phyloP scores from a whole-genome alignment of 2,329 filamentous ascomycete species.

The Didymellaceae sp. region DNA sequence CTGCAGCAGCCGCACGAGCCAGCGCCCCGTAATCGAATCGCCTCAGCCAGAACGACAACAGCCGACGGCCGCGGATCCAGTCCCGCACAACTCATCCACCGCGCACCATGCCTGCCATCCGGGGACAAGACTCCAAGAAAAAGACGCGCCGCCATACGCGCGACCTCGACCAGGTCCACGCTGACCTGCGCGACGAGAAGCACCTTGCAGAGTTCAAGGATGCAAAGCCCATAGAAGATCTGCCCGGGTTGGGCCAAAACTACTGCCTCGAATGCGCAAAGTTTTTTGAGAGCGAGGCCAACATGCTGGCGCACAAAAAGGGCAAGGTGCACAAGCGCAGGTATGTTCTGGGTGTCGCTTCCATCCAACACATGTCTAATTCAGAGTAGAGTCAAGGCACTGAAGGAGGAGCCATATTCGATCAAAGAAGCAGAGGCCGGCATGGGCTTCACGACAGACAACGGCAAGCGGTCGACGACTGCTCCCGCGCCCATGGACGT shows the following conservation, averaged over 20 bases:
- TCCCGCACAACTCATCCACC: constrained; percentile 17
- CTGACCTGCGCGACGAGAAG: constrained; percentile 77
- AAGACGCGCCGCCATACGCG: constrained; percentile 63
- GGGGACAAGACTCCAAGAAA: constrained; percentile 57
- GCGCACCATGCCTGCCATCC: constrained; percentile 57
- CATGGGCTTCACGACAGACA: constrained; percentile 73
- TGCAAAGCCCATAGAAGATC: constrained; percentile 80
- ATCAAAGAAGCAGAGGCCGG: constrained; percentile 87
- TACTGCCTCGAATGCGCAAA: constrained; percentile 96
- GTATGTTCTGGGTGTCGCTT: constrained; percentile 52
- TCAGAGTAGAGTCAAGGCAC: constrained; percentile 71
- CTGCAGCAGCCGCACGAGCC: constrained; percentile 29
- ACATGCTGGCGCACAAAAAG: constrained; percentile 75
- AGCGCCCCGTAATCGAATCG: constrained; percentile 32
- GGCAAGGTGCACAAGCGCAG: constrained; percentile 94
- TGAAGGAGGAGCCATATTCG: constrained; percentile 84
- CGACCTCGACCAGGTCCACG: constrained; percentile 90
- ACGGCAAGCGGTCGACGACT: constrained; percentile 56
- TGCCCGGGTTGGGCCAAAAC: constrained; percentile 82
- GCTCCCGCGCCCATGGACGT: constrained; percentile 40
- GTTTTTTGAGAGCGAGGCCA: constrained; percentile 89
- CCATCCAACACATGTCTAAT: constrained; percentile 15
- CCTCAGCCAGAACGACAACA: constrained; percentile 30
- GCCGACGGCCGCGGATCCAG: constrained; percentile 38
- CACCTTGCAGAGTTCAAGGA: constrained; percentile 82